Conservation (phyloP, 73 alveolate species). For the Paraurostyla sp. region DNA sequence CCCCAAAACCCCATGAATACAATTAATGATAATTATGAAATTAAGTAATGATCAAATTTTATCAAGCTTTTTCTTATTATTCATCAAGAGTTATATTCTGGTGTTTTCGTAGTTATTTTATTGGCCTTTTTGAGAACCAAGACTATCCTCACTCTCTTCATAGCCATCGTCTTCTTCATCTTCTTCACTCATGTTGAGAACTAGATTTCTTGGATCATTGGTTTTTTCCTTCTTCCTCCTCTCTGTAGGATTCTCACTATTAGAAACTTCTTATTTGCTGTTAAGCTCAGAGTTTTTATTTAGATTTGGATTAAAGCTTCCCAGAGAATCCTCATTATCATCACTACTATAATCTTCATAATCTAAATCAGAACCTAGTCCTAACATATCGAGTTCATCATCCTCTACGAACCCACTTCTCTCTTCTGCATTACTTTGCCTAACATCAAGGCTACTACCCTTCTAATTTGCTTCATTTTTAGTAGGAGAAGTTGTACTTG, state of each 20-base stretch:
- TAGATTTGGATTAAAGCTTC: conserved; percentile 40
- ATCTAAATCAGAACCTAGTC: background rate
- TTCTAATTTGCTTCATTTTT: background rate
- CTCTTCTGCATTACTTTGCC: conserved; percentile 8
- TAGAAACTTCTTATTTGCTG: no score
- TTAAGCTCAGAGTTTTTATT: background rate
- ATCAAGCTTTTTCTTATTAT: no score
- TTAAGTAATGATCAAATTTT: no score
- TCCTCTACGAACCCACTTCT: conserved; percentile 36
- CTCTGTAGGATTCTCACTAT: no score
- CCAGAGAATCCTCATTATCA: background rate
- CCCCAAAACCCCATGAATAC: no score
- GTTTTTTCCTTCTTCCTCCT: background rate
- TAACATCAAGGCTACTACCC: background rate
- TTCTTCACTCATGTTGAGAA: background rate
- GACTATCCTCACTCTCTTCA: background rate
- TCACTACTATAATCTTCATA: background rate
- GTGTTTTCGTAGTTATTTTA: no score
- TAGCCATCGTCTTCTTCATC: background rate
- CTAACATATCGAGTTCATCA: background rate
- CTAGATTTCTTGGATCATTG: background rate
- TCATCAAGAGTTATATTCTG: no score
- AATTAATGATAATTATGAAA: no score
- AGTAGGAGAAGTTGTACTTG: background rate
- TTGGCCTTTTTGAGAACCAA: background rate